A percentile compares a stretch with the other conserved stretches of the same genome.
These are phyloP conservation scores for Trypanosoma melophagium DNA, from an alignment of 208 protist species.

Conservation along the genomic window DNA sequence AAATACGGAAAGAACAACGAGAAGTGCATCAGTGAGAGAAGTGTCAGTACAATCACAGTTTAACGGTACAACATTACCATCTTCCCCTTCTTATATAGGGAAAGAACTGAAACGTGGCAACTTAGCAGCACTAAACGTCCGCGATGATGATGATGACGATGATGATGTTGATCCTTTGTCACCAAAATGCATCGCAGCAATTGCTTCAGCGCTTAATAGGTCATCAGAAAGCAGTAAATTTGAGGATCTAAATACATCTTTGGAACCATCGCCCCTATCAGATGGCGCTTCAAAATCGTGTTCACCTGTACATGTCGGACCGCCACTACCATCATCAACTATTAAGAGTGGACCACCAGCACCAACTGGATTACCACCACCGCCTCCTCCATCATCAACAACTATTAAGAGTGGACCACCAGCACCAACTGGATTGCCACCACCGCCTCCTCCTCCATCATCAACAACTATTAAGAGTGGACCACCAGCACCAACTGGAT, in stretches of 20 bases:
- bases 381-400: slow-evolving; percentile 26
- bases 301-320: too few species aligned
- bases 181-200: slow-evolving; percentile 4
- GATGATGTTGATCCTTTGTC: slow-evolving; percentile 15
- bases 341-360: slow-evolving; percentile 12
- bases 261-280: not conserved
- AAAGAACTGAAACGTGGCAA: slow-evolving; percentile 19
- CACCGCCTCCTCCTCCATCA: slow-evolving; percentile 25
- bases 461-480: slow-evolving; percentile 13
- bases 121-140: slow-evolving; percentile 11
- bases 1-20: not conserved
- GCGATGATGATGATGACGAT: slow-evolving; percentile 10
- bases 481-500: slow-evolving; percentile 16
- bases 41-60: not conserved
- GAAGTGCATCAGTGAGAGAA: not conserved
- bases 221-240: not conserved
- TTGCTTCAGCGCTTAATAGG: slow-evolving; percentile 3
- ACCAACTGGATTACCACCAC: slow-evolving; percentile 3
- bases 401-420: slow-evolving; percentile 13
- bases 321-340: slow-evolving; percentile 21
- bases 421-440: slow-evolving; percentile 19
- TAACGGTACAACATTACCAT: not conserved
- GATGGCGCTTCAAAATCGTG: too few species aligned
- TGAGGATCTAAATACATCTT: not conserved
- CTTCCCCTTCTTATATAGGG: not conserved